Evolutionary conservation across 345 rosid species (phyloP), one percentile per base, ranked within the genome.

Genomic region (Litchi chinensis): DNA sequence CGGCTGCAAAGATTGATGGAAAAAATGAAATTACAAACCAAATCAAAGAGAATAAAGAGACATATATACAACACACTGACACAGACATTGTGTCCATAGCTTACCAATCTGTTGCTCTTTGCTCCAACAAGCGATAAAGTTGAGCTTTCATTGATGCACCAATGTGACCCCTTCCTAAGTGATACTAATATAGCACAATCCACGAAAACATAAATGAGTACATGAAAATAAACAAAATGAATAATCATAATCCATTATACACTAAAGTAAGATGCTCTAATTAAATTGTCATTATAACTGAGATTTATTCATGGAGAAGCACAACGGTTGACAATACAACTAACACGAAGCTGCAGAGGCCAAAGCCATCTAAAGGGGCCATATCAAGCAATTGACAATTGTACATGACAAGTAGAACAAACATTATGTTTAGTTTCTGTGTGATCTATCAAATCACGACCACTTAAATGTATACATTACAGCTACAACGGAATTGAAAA

Each of bases 91-190:
- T 28, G 28, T 8, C 54, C 76, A 60, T 65, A 67, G 54, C 72
- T 76, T 90, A 96, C 99, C 98, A 92, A 64, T 94, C 93, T 13
- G 86, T 79, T 65, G 95, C 92, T 91, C 98, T 88, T 86, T 93
- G 97, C 86, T 86, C 85, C 79, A 94, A 76, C 81, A 94, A 82
- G 44, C 80, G 88, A 86, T 93, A 94, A 52, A 93, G 93, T 69
- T 94, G 82, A 37, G 92, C 90, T 64, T 89, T 91, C 95, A 91
- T 91, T 43, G 93, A 80, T 68, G 86, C 82, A 64, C 97, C 94
- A 82, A 94, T 89, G 62, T 96, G 97, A 70, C 97, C 95, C 78
- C 99, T 87, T 85, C 97, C 98, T 83, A 94, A 54, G 80, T 96
- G 97, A 91, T 86, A 93, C 98, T 95, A 85, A 24, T 41, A 83